Conservation (phyloP, 108 stramenopile species). For the Phaeodactylum tricornutum region DNA sequence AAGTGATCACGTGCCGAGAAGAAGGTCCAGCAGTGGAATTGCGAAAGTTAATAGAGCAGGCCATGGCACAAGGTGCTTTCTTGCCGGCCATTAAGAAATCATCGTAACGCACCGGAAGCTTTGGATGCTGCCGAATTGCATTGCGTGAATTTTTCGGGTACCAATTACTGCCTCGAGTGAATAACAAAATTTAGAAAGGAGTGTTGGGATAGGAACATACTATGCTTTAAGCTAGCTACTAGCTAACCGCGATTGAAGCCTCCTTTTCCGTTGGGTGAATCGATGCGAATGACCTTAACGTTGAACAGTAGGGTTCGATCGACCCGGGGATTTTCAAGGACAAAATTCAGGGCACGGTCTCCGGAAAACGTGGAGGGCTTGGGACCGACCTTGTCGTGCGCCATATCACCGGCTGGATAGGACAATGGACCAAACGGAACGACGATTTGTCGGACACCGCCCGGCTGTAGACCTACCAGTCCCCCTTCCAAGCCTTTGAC, state of each 20-base stretch:
- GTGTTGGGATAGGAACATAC: no score
- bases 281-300: constrained; percentile 79
- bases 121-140: no score
- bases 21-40: constrained; percentile 27
- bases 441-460: constrained; percentile 83
- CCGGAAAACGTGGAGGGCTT: constrained; percentile 89
- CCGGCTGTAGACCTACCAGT: constrained; percentile 62
- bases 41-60: constrained; percentile 26
- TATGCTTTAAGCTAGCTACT: no score
- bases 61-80: constrained; percentile 19
- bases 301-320: constrained; percentile 89
- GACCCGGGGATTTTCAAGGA: constrained; percentile 80
- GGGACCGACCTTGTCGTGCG: constrained; percentile 79
- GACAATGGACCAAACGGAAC: constrained; percentile 71
- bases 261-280: neutral
- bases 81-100: no score
- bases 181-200: no score
- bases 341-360: constrained; percentile 85
- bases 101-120: no score
- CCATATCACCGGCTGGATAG: constrained; percentile 57
- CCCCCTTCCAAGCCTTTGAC: constrained; percentile 77
- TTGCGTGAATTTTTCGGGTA: no score
- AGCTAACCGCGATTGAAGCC: neutral
- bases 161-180: no score
- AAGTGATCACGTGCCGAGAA: constrained; percentile 36